Evolutionary conservation across 257 asterid species (phyloP), one percentile per base, ranked within the genome.

Genomic region (Scutellaria baicalensis): DNA sequence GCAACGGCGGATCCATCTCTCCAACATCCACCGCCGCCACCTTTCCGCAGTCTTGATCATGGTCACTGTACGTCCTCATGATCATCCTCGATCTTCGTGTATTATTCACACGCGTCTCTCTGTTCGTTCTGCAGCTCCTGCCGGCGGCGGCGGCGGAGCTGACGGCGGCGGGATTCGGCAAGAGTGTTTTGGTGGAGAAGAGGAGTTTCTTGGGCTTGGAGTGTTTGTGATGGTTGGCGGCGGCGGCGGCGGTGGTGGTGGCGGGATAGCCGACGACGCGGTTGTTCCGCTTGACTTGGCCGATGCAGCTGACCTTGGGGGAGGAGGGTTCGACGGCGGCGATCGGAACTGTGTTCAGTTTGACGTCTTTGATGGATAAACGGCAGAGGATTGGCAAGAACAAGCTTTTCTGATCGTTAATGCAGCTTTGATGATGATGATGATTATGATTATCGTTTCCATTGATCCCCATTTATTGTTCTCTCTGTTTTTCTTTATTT

Each of bases 1-100:
- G 98, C 77, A 92, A 75, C 54, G 97, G 98, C 69, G 98, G 98
- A 86, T 92, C 98, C 86, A 92, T 64, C 61, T 81, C 89, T 35
- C 64, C 72, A 40, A 90, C 39, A 59, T 86, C 68, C 65, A 83
- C 75, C 59, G 66, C 80, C 70, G 65, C 33, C 33, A 27, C 86
- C 52, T 47, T 64, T 1, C 6, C 71, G 27, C 68, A 40, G 18
- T 56, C 68, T 10, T 27, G 59, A 61, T 63, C 71, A 10, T 58
- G 59, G 40, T 73, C 76, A 7, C 47, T 36, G 54, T n/a, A 27
- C 4, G 33, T 27, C 33, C 4, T 3, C 0, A 10, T 54, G 67
- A 57, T 75, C 66, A 55, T 56, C 61, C 64, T 76, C 36, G 76
- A 56, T 63, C 72, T 73, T 77, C 76, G 71, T 0, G 78, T 42